Evolutionary conservation across 2,329 filamentous ascomycete species (phyloP).

Genomic region (Fusarium buxicola): DNA sequence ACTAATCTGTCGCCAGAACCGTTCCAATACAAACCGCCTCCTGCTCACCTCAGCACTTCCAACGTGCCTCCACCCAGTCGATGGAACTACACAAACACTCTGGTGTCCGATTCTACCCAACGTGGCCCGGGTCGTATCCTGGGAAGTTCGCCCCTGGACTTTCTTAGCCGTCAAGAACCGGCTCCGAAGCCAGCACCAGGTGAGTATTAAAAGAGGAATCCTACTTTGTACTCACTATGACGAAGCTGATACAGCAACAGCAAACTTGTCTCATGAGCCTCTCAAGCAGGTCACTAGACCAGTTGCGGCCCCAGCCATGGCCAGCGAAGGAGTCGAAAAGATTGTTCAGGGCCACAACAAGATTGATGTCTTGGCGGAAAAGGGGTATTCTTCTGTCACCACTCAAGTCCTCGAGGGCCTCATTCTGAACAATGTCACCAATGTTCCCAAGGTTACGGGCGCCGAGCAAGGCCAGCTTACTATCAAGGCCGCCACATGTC

Average conservation of each 20-base stretch:
- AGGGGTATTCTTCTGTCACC: background rate
- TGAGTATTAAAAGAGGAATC: constrained; percentile 7
- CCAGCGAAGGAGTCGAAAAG: background rate
- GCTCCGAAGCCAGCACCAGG: constrained; percentile 1
- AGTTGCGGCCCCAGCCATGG: background rate
- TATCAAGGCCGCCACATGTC: background rate
- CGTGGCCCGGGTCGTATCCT: constrained; percentile 32
- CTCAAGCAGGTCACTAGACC: background rate
- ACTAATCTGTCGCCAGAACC: constrained; percentile 18
- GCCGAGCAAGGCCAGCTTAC: background rate
- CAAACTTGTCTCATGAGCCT: background rate
- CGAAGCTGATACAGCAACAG: constrained; percentile 14
- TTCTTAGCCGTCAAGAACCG: constrained; percentile 35
- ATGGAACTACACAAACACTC: constrained; percentile 29
- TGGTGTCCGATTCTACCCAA: constrained; percentile 18
- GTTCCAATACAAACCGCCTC: constrained; percentile 8
- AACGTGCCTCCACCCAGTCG: constrained; percentile 34
- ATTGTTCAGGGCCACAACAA: background rate
- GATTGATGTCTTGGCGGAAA: background rate
- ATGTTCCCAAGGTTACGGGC: background rate
- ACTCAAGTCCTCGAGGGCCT: background rate
- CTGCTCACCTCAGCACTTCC: background rate
- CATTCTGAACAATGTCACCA: background rate
- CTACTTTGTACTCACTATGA: too few species aligned
- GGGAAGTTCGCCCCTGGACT: constrained; percentile 38